Base-by-base conservation (phyloP, 805 yeast genomes). In the Myxozyma melibiosi region DNA sequence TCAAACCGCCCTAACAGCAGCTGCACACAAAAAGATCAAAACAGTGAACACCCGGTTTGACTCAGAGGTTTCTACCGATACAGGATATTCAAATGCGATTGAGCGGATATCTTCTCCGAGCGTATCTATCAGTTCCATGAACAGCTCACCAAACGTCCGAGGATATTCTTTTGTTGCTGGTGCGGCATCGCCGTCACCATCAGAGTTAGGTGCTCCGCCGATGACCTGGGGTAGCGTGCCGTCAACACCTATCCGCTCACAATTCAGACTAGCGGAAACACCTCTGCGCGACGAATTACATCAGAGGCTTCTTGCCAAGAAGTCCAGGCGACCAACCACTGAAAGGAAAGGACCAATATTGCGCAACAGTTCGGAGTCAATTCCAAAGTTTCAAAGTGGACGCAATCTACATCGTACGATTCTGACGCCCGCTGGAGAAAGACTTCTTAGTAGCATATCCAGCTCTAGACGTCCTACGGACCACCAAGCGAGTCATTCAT, bases 261-360 rank as follows among this genome's bases (percentile, higher is more conserved):
- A 31, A 18, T 60, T 60, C 35, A 40, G 46, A 13, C 27, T 60
- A 13, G 43, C 56, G 2, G 62, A 60, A 16, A 53, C 58, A 9
- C 62, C 64, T 8, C 38, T 38, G 30, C 58, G 64, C 20, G 64
- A 60, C 9, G 58, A 53, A 22, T 22, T 60, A n/a, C 64, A 60
- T 28, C 59, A 53, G 24, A 39, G 44, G 33, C 42, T 59, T 6
- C 30, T 47, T 16, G 40, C 62, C n/a, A 24, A 14, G 22, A 22
- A 27, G 16, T 9, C 22, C 5, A 30, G 33, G 24, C 25, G 34
- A 30, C n/a, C 48, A 30, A 42, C 28, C 53, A 46, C 25, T 14
- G n/a, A 41, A 6, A 22, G 20, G 46, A 28, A 38, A 11, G 2
- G 6, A 18, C 9, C 14, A 35, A 7, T 14, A 14, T 13, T 1